Conservation (phyloP, 768 basidiomycete species). For the Epithele typhae region DNA sequence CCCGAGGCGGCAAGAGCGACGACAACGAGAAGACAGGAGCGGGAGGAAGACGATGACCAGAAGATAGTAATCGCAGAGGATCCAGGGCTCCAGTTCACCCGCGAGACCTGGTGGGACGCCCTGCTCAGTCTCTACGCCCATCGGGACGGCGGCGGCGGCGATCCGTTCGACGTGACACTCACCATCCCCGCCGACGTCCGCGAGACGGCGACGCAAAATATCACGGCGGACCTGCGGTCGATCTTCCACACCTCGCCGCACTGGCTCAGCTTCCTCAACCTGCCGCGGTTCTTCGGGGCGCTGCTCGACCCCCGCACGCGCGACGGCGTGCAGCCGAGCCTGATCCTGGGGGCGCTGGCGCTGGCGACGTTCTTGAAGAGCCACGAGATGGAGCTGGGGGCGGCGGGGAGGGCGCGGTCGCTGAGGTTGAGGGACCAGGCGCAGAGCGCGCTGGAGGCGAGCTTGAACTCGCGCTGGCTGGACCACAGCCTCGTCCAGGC, state of each 20-base stretch:
- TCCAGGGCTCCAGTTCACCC: conserved; percentile 63
- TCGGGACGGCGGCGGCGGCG: not conserved
- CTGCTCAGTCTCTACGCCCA: conserved; percentile 50
- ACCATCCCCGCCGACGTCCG: conserved; percentile 33
- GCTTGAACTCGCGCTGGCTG: conserved; percentile 65
- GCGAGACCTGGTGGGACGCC: conserved; percentile 79
- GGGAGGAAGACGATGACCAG: not conserved
- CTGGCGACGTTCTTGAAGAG: conserved; percentile 69
- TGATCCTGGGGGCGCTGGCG: conserved; percentile 59
- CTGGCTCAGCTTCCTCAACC: conserved; percentile 72
- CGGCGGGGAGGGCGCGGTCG: conserved; percentile 49
- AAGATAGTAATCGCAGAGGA: conserved; percentile 29
- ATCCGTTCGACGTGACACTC: conserved; percentile 7
- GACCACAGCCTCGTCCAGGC: conserved; percentile 73
- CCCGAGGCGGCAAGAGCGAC: not conserved
- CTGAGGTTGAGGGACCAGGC: conserved; percentile 62
- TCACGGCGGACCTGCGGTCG: conserved; percentile 57
- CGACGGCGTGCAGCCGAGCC: conserved; percentile 59
- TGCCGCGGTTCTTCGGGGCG: conserved; percentile 60
- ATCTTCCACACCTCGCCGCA: conserved; percentile 61
- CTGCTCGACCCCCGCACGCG: conserved; percentile 53
- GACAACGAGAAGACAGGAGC: not conserved
- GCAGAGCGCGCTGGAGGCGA: conserved; percentile 66
- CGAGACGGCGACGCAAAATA: conserved; percentile 38
- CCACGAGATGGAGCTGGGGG: conserved; percentile 49